Conservation (phyloP, 2,329 filamentous ascomycete species). For the Nakataea oryzae region DNA sequence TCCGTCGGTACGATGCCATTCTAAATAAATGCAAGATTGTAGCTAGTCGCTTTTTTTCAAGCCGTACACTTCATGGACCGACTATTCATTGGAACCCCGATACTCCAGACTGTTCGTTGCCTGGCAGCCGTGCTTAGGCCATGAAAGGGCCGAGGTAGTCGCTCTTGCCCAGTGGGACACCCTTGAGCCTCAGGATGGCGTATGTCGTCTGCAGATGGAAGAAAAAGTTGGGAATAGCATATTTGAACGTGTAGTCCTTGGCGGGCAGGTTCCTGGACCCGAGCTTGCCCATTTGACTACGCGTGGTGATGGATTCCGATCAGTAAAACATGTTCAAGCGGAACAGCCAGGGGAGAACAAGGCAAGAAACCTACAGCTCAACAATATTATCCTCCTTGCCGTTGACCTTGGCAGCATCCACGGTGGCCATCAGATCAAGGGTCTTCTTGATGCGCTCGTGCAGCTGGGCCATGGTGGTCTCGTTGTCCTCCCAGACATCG, state of each 20-base stretch:
- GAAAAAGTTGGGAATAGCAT: constrained; percentile 46
- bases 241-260: constrained; percentile 29
- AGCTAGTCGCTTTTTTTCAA: no score
- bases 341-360: not conserved
- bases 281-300: constrained; percentile 6
- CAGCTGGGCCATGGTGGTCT: constrained; percentile 22
- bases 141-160: constrained; percentile 33
- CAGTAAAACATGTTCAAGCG: not conserved
- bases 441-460: constrained; percentile 18
- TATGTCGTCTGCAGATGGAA: constrained; percentile 50
- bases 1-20: no score
- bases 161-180: constrained; percentile 46
- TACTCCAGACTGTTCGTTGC: not conserved
- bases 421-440: constrained; percentile 15
- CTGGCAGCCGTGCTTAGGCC: not conserved
- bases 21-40: no score
- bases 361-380: constrained; percentile 15
- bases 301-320: constrained; percentile 1
- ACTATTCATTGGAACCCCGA: not conserved
- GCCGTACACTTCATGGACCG: no score
- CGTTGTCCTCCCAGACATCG: constrained; percentile 15
- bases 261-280: constrained; percentile 9
- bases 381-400: constrained; percentile 13
- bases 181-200: constrained; percentile 41
- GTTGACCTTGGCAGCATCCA: constrained; percentile 15